Conservation (phyloP, 306 rosid species). For the Fragaria iinumae region DNA sequence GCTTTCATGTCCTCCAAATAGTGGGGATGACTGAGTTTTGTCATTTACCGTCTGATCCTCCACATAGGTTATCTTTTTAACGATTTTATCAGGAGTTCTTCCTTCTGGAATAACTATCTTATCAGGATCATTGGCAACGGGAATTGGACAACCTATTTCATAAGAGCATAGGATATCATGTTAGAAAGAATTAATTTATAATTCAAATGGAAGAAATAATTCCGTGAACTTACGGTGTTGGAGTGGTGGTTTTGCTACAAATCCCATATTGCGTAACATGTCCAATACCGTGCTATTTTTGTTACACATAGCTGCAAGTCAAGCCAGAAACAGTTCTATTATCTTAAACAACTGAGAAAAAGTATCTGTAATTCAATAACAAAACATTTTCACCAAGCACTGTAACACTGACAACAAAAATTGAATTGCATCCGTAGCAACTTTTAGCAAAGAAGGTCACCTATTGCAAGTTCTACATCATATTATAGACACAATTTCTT, state of each 20-base stretch:
- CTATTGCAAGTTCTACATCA: background rate
- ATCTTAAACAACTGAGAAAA: background rate
- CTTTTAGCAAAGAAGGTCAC: background rate
- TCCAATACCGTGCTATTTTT: constrained; percentile 77
- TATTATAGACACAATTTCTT: background rate
- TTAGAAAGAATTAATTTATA: constrained; percentile 20
- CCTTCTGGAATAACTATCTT: constrained; percentile 66
- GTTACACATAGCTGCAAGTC: constrained; percentile 82
- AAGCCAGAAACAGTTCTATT: constrained; percentile 21
- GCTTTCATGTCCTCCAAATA: constrained; percentile 86
- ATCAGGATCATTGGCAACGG: constrained; percentile 63
- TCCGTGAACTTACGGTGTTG: constrained; percentile 73
- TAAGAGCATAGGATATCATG: constrained; percentile 22
- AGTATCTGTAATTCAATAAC: background rate
- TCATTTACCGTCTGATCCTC: constrained; percentile 44
- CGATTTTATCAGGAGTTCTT: constrained; percentile 57
- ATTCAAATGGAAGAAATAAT: constrained; percentile 9
- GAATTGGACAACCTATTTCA: constrained; percentile 76
- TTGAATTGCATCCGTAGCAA: background rate
- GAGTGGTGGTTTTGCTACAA: constrained; percentile 53
- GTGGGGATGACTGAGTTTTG: constrained; percentile 49
- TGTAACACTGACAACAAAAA: background rate
- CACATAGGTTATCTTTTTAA: constrained; percentile 53
- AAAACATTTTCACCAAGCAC: constrained; percentile 3
- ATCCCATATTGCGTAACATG: constrained; percentile 66